Conservation (phyloP, 2,329 filamentous ascomycete species). For the Plenodomus lindquistii region DNA sequence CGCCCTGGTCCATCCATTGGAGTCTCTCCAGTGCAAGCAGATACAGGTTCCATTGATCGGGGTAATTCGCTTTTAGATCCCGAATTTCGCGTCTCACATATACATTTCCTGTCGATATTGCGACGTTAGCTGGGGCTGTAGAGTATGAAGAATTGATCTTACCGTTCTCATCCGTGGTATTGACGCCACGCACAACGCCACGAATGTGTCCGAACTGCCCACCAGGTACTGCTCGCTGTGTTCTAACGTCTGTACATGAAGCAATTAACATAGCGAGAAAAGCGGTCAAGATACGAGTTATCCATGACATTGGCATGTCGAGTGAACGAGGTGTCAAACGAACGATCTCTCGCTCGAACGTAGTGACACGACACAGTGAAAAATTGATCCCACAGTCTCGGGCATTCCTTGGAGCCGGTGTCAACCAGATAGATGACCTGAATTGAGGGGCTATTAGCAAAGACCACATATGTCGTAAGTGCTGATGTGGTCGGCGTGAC, state of each 20-base stretch:
- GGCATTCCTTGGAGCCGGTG: background rate
- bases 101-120: conserved; percentile 23
- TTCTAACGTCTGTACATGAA: conserved; percentile 8
- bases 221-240: background rate
- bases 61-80: conserved; percentile 60
- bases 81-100: conserved; percentile 67
- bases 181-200: conserved; percentile 23
- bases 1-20: conserved; percentile 65
- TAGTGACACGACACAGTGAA: background rate
- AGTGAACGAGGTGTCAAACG: background rate
- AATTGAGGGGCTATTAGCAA: background rate
- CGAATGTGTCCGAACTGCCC: conserved; percentile 3
- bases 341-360: background rate
- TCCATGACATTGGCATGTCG: conserved; percentile 11
- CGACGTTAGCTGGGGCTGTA: background rate
- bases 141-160: background rate
- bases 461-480: background rate
- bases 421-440: background rate
- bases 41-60: conserved; percentile 75
- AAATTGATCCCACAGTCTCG: background rate
- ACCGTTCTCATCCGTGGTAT: conserved; percentile 25
- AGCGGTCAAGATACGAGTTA: conserved; percentile 1
- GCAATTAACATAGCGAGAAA: conserved; percentile 7
- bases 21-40: conserved; percentile 73
- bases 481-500: too few species aligned